These are phyloP conservation scores for Mortierella hygrophila DNA, from an alignment of 192 early-diverging fungal species.

Conservation along the genomic window DNA sequence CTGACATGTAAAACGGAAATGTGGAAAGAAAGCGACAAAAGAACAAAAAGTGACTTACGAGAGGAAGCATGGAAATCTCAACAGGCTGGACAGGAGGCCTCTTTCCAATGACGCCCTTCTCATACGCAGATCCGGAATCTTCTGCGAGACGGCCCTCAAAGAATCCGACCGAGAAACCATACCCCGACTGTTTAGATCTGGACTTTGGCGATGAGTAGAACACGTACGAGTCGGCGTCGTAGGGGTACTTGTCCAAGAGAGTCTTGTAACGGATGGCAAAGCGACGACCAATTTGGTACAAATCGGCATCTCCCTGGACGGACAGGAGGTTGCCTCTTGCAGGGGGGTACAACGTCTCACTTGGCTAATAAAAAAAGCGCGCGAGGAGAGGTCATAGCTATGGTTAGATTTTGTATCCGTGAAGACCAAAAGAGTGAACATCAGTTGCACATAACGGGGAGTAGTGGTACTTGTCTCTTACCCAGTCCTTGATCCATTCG, in stretches of 20 bases:
- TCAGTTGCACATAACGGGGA: too few relatives aligned
- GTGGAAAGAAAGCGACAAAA: background rate
- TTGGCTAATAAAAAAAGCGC: background rate
- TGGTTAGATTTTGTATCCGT: background rate
- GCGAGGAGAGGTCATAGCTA: background rate
- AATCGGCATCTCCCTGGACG: conserved; percentile 15
- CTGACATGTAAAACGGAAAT: background rate
- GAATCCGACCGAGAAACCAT: conserved; percentile 28
- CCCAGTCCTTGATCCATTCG: conserved; percentile 24
- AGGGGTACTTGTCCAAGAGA: conserved; percentile 37
- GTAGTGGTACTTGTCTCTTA: background rate
- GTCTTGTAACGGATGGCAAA: conserved; percentile 25
- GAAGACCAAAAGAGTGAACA: too few relatives aligned
- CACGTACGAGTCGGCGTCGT: conserved; percentile 34
- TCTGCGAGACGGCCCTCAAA: conserved; percentile 11
- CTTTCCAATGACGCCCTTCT: background rate
- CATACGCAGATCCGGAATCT: background rate
- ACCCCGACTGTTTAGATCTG: conserved; percentile 34
- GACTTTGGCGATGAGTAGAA: conserved; percentile 34
- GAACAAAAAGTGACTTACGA: conserved; percentile 11
- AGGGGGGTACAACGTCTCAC: background rate
- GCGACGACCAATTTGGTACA: conserved; percentile 21
- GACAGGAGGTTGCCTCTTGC: conserved; percentile 15
- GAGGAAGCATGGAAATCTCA: conserved; percentile 28
- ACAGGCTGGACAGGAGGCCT: conserved; percentile 31